Conservation (phyloP, 768 basidiomycete genomes). For the Podaxis sp. region DNA sequence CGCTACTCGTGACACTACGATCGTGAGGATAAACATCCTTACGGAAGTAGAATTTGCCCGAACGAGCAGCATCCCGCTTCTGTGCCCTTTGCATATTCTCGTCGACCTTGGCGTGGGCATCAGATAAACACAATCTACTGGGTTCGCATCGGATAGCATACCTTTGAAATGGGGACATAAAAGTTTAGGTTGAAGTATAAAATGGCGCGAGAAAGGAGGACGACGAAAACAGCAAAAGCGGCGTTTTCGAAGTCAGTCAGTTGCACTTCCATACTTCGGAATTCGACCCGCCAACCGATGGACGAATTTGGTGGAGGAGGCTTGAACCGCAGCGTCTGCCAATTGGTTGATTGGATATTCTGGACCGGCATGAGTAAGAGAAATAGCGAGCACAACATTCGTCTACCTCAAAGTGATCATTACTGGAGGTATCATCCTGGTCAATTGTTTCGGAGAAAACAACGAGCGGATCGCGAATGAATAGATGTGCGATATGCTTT, state of each 20-base stretch:
- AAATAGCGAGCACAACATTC: not conserved
- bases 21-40: conserved; percentile 75
- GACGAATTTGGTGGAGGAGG: conserved; percentile 91
- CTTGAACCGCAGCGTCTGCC: conserved; percentile 99
- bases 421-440: conserved; percentile 85
- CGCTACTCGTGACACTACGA: conserved; percentile 40
- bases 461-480: conserved; percentile 96
- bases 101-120: conserved; percentile 67
- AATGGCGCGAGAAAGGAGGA: conserved; percentile 92
- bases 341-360: conserved; percentile 99
- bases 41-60: conserved; percentile 87
- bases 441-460: conserved; percentile 92
- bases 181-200: conserved; percentile 90
- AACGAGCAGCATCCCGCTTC: conserved; percentile 68
- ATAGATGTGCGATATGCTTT: conserved; percentile 91
- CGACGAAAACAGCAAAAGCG: conserved; percentile 92
- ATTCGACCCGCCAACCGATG: conserved; percentile 98
- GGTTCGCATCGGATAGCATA: conserved; percentile 23
- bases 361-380: conserved; percentile 29
- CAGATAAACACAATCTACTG: not conserved
- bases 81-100: conserved; percentile 96
- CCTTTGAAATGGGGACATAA: conserved; percentile 97
- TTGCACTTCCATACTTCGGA: conserved; percentile 98
- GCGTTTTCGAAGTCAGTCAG: conserved; percentile 99
- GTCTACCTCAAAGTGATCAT: conserved; percentile 92